phyloP scores from a whole-genome alignment of 2,329 filamentous ascomycete genomes.

The Fusarium illudens region DNA sequence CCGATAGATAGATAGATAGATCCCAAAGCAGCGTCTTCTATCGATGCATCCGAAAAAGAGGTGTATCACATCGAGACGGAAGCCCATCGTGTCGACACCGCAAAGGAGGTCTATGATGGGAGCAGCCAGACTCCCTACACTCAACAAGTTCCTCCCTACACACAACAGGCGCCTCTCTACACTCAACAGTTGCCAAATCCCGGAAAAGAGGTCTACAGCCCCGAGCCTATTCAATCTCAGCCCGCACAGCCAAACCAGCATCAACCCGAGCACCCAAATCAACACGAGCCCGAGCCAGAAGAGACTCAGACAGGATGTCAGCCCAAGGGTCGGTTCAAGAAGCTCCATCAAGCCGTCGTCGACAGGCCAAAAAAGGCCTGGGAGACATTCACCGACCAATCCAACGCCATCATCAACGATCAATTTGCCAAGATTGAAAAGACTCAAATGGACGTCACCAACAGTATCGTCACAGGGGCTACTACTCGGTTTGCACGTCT shows the following conservation, averaged over 20 bases:
- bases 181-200: background rate
- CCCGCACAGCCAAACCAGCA: background rate
- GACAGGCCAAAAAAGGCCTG: conserved; percentile 32
- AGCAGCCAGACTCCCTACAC: background rate
- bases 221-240: background rate
- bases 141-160: background rate
- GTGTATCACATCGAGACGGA: conserved; percentile 1
- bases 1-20: too few species aligned
- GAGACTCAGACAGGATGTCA: background rate
- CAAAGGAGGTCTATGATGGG: conserved; percentile 14
- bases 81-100: background rate
- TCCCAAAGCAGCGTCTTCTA: background rate
- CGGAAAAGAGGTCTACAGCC: background rate
- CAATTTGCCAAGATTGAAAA: background rate
- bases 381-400: conserved; percentile 9
- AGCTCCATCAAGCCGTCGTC: conserved; percentile 15
- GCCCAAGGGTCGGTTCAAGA: conserved; percentile 9
- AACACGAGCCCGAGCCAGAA: background rate
- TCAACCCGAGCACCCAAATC: background rate
- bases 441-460: background rate
- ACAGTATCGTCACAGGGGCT: background rate
- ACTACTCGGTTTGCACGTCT: background rate
- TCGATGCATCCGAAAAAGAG: background rate
- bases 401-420: conserved; percentile 14
- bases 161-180: background rate